These are phyloP conservation scores for Pleurotus salmoneostramineus DNA, from an alignment of 768 basidiomycete species.

Conservation along the genomic window DNA sequence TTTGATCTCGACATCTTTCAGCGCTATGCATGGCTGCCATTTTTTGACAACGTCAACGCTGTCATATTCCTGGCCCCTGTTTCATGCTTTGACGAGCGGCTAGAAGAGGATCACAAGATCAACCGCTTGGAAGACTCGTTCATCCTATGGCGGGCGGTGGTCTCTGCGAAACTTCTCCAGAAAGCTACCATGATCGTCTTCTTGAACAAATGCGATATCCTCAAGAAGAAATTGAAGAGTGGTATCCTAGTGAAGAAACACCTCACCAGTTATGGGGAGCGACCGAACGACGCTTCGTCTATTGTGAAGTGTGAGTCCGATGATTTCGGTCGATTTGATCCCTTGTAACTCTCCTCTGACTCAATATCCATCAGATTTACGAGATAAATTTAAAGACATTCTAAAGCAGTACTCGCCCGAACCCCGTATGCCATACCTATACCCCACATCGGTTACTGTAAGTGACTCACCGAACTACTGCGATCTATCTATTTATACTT, in stretches of 20 bases:
- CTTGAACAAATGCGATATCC: slow-evolving; percentile 70
- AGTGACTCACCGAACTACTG: slow-evolving; percentile 12
- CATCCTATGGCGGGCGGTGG: slow-evolving; percentile 62
- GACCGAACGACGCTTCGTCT: slow-evolving; percentile 51
- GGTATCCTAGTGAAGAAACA: slow-evolving; percentile 49
- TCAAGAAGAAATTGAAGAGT: slow-evolving; percentile 42
- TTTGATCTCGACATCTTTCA: slow-evolving; percentile 18
- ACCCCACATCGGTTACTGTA: slow-evolving; percentile 59
- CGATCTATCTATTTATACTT: neutral
- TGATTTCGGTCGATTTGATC: no score
- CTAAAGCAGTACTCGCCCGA: slow-evolving; percentile 48
- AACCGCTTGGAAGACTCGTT: slow-evolving; percentile 75
- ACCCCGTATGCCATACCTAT: slow-evolving; percentile 50
- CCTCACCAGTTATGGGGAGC: slow-evolving; percentile 58
- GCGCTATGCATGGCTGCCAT: slow-evolving; percentile 72
- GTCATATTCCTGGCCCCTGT: slow-evolving; percentile 58
- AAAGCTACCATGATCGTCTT: slow-evolving; percentile 67
- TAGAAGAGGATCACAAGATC: slow-evolving; percentile 53
- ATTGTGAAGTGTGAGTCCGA: slow-evolving; percentile 53
- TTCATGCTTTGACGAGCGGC: slow-evolving; percentile 41
- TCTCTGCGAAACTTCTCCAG: slow-evolving; percentile 52
- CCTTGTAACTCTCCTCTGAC: no score
- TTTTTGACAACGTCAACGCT: slow-evolving; percentile 69
- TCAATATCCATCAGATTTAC: slow-evolving; percentile 28
- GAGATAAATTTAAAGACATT: slow-evolving; percentile 44